These are phyloP conservation scores for Musa troglodytarum DNA, from an alignment of 176 grass and related monocot species.

Conservation along the genomic window DNA sequence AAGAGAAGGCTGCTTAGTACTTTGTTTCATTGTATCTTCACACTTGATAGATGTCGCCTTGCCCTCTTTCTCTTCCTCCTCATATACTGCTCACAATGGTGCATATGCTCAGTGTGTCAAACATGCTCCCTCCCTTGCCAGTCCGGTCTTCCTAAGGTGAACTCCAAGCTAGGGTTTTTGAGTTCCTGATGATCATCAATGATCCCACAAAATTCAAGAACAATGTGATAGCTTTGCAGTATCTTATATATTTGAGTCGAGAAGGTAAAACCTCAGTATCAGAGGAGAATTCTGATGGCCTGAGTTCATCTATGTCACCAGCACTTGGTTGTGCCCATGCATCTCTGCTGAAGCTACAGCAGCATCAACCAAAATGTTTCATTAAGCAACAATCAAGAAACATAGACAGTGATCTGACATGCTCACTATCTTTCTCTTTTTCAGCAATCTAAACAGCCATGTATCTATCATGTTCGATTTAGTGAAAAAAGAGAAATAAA, in stretches of 20 bases:
- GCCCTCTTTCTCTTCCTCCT: neutral
- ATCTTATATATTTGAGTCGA: neutral
- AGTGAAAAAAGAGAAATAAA: too few relatives aligned
- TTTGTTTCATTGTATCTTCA: neutral
- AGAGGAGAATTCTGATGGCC: neutral
- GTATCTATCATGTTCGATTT: too few relatives aligned
- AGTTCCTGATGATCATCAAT: neutral
- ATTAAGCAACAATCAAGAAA: neutral
- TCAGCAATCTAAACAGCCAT: too few relatives aligned
- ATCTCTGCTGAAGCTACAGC: neutral
- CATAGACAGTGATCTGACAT: neutral
- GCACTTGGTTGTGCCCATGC: neutral
- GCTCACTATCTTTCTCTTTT: too few relatives aligned
- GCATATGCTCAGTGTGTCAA: neutral
- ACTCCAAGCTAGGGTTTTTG: slow-evolving; percentile 7
- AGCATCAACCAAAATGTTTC: neutral
- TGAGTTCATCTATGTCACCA: neutral
- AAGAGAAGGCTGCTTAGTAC: neutral
- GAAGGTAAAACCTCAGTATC: neutral
- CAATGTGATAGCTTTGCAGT: neutral
- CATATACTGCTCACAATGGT: too few relatives aligned
- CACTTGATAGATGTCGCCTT: neutral
- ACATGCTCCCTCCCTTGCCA: neutral
- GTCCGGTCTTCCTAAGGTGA: slow-evolving; percentile 4
- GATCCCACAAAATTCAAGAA: neutral